phyloP scores from a whole-genome alignment of 1,284 basidiomycete genomes.

The Filobasidium uniguttulatum region DNA sequence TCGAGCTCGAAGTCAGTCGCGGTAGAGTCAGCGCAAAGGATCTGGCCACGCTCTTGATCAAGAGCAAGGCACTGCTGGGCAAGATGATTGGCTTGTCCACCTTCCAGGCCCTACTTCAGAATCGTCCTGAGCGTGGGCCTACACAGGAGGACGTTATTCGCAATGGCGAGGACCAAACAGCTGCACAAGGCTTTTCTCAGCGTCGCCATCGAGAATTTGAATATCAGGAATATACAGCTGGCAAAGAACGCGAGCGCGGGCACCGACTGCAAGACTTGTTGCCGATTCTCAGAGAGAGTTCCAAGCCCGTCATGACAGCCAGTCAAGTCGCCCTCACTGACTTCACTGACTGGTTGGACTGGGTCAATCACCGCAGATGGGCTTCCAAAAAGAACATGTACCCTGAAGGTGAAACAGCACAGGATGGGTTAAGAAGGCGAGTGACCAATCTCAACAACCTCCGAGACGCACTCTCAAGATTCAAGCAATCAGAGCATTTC shows the following conservation, averaged over 20 bases:
- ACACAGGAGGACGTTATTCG: background rate
- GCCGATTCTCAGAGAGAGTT: slow-evolving; percentile 41
- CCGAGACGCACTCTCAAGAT: slow-evolving; percentile 34
- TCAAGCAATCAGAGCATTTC: slow-evolving; percentile 38
- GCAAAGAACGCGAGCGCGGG: slow-evolving; percentile 18
- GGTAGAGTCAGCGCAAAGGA: slow-evolving; percentile 36
- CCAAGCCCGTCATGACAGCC: slow-evolving; percentile 39
- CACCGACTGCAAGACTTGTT: slow-evolving; percentile 37
- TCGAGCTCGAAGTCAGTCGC: slow-evolving; percentile 39
- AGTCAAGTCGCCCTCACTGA: slow-evolving; percentile 34
- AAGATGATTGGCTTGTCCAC: slow-evolving; percentile 24
- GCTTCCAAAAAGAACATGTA: slow-evolving; percentile 22
- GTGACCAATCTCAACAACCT: slow-evolving; percentile 38
- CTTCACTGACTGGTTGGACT: slow-evolving; percentile 35
- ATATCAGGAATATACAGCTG: slow-evolving; percentile 15
- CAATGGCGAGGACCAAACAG: background rate
- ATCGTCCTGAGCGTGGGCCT: background rate
- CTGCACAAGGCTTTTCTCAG: slow-evolving; percentile 3
- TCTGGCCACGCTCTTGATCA: slow-evolving; percentile 27
- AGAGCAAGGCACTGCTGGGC: slow-evolving; percentile 25
- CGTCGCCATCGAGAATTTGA: background rate
- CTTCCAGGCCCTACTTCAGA: slow-evolving; percentile 22
- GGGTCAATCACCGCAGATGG: slow-evolving; percentile 45
- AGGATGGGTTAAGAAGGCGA: slow-evolving; percentile 28
- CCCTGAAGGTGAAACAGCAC: slow-evolving; percentile 20